Conservation (phyloP, 2,329 filamentous ascomycete species). For the Lasiodiplodia sp. region DNA sequence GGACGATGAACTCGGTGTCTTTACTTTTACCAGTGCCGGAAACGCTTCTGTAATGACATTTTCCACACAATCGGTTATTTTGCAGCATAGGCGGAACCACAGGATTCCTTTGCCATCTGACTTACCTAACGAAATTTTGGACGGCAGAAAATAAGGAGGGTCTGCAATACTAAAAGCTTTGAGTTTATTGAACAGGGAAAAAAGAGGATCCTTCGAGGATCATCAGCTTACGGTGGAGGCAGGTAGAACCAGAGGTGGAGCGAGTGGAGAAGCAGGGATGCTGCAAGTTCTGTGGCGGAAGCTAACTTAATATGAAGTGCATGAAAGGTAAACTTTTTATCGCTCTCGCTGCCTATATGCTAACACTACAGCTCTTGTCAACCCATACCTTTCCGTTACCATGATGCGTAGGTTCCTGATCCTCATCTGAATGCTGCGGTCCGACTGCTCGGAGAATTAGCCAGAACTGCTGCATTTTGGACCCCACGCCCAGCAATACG, state of each 20-base stretch:
- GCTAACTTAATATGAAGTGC: not conserved
- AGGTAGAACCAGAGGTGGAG: not conserved
- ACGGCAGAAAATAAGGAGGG: not conserved
- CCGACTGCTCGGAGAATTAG: not conserved
- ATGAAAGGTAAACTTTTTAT: not conserved
- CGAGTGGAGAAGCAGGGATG: not conserved
- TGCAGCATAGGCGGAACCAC: not conserved
- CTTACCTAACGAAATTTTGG: not conserved
- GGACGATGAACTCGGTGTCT: too few relatives aligned
- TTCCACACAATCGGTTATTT: not conserved
- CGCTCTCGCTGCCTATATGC: not conserved
- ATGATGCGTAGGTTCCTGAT: not conserved
- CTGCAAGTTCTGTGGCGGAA: not conserved
- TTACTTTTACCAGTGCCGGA: too few relatives aligned
- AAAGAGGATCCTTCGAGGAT: not conserved
- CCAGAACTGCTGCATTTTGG: not conserved
- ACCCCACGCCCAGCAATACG: constrained; percentile 10
- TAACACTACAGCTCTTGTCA: not conserved
- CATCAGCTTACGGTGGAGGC: not conserved
- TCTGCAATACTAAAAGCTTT: not conserved
- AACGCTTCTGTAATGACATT: too few relatives aligned
- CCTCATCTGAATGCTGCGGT: not conserved
- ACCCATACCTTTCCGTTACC: not conserved
- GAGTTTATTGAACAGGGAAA: not conserved
- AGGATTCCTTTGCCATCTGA: not conserved